These are phyloP conservation scores for Globisporangium middletonii DNA, from an alignment of 352 stramenopile genomes.

Conservation along the genomic window DNA sequence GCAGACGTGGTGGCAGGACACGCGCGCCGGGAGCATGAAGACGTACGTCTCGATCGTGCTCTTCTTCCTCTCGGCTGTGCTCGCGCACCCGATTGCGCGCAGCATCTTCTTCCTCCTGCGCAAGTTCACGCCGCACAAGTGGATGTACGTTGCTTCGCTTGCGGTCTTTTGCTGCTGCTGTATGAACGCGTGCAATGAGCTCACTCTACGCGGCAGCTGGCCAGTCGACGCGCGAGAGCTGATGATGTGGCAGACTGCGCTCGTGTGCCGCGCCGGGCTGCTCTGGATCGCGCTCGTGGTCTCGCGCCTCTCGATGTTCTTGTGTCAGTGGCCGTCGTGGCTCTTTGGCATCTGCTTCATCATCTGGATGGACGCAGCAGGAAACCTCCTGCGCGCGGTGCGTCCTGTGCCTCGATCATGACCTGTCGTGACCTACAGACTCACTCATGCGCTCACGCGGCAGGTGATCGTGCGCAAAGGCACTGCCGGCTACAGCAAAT, in stretches of 20 bases:
- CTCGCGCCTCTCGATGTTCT: slow-evolving; percentile 49
- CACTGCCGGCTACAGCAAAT: slow-evolving; percentile 49
- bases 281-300: slow-evolving; percentile 62
- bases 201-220: slow-evolving; percentile 31
- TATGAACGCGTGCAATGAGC: not conserved
- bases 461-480: slow-evolving; percentile 62
- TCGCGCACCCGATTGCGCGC: slow-evolving; percentile 61
- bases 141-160: slow-evolving; percentile 29
- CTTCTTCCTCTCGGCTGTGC: slow-evolving; percentile 72
- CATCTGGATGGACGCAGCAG: slow-evolving; percentile 65
- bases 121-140: slow-evolving; percentile 47
- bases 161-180: not conserved
- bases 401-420: not conserved
- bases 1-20: slow-evolving; percentile 51
- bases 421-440: no score
- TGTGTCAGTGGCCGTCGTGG: slow-evolving; percentile 64
- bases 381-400: slow-evolving; percentile 57
- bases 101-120: slow-evolving; percentile 57
- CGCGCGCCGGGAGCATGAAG: slow-evolving; percentile 34
- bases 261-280: slow-evolving; percentile 56
- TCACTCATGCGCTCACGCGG: no score
- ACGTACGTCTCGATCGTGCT: slow-evolving; percentile 69
- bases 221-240: slow-evolving; percentile 48
- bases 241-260: slow-evolving; percentile 74
- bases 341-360: slow-evolving; percentile 66